Conservation (phyloP, 345 rosid species). For the Eucalyptus shirleyi region DNA sequence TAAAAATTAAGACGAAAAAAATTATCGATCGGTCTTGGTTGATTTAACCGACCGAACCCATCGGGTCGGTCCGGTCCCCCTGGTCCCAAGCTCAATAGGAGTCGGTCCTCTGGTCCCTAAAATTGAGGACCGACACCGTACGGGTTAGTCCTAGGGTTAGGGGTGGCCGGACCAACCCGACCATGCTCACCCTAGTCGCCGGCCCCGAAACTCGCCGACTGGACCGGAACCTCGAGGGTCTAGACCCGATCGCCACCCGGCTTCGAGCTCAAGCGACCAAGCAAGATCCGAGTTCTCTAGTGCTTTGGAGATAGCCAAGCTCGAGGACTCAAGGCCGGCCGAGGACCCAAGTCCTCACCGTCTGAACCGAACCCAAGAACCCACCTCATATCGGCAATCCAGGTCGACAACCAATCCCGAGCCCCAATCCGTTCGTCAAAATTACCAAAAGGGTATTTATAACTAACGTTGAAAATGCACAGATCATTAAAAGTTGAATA, state of each 20-base stretch:
- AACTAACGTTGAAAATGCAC: not conserved
- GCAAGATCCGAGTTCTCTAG: not conserved
- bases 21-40: too few relatives aligned
- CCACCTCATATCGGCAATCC: not conserved
- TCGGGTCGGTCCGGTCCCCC: too few relatives aligned
- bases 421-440: not conserved
- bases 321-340: not conserved
- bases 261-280: not conserved
- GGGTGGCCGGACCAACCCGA: too few relatives aligned
- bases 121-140: too few relatives aligned
- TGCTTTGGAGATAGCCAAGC: not conserved
- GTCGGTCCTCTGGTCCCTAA: too few relatives aligned
- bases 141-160: too few relatives aligned
- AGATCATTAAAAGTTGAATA: not conserved
- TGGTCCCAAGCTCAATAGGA: too few relatives aligned
- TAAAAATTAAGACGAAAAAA: too few relatives aligned
- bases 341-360: not conserved
- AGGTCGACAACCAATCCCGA: not conserved
- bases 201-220: not conserved
- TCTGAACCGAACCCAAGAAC: not conserved
- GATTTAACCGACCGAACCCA: too few relatives aligned
- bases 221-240: not conserved
- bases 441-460: not conserved
- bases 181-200: fast-evolving
- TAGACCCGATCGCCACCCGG: not conserved